These are phyloP conservation scores for Coemansia sp. DNA, from an alignment of 192 early-diverging fungal genomes.

Conservation along the genomic window DNA sequence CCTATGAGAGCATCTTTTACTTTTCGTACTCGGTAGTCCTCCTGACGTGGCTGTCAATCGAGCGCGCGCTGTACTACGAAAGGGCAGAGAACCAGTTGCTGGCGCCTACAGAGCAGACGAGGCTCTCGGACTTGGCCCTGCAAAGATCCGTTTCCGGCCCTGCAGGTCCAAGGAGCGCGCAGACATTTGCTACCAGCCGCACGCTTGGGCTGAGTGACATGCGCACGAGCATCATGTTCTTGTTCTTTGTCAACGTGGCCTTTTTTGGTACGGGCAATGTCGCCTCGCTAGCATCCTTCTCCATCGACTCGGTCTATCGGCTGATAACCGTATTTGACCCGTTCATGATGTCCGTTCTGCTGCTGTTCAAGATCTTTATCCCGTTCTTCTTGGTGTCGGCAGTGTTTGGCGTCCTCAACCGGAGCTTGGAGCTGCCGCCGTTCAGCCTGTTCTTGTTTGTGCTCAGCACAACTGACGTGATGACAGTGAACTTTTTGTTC, in stretches of 20 bases:
- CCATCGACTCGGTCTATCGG: conserved; percentile 82
- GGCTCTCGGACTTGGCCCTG: conserved; percentile 31
- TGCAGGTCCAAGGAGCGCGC: background rate
- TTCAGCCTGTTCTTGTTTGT: conserved; percentile 87
- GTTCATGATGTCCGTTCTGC: conserved; percentile 79
- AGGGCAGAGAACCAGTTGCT: conserved; percentile 38
- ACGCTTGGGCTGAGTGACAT: conserved; percentile 56
- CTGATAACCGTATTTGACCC: conserved; percentile 89
- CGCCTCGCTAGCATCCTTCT: conserved; percentile 82
- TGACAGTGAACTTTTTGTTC: conserved; percentile 96
- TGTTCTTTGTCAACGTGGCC: conserved; percentile 87
- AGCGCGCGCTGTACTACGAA: conserved; percentile 56
- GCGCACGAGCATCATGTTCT: conserved; percentile 68
- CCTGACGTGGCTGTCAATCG: conserved; percentile 74
- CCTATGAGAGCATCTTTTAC: conserved; percentile 89
- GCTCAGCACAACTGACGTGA: conserved; percentile 82
- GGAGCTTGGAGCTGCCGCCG: conserved; percentile 74
- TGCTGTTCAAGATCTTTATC: conserved; percentile 88
- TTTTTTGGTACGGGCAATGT: conserved; percentile 98
- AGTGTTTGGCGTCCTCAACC: conserved; percentile 73
- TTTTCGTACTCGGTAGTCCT: conserved; percentile 71
- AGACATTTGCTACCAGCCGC: conserved; percentile 22
- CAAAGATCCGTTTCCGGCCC: background rate
- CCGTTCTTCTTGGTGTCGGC: conserved; percentile 91
- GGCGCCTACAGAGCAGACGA: conserved; percentile 22